Percentiles rank a stretch among this genome's conserved stretches.
Conservation (phyloP, 345 rosid genomes). For the Streptanthus diversifolius region DNA sequence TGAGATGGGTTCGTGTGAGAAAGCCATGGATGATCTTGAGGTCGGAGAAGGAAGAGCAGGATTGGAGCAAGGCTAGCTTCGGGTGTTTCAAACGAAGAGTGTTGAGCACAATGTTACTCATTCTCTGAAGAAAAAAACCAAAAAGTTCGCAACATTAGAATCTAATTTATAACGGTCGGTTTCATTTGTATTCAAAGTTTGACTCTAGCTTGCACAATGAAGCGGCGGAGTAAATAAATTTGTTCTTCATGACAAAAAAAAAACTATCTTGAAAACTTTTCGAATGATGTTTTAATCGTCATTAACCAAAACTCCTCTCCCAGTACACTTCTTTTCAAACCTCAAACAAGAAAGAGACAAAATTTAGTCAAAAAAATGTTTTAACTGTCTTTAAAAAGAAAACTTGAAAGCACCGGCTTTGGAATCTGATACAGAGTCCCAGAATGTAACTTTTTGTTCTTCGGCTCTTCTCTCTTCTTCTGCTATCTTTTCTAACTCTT, state of each 20-base stretch:
- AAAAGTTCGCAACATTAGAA: not conserved
- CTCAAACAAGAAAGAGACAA: too few relatives aligned
- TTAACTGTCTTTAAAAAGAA: conserved; percentile 42
- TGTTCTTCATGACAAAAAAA: not conserved
- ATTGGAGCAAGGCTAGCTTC: conserved; percentile 51
- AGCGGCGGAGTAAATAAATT: not conserved
- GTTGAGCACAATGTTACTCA: conserved; percentile 40
- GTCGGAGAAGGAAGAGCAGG: conserved; percentile 46
- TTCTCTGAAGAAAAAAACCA: not conserved
- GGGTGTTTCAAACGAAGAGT: conserved; percentile 52
- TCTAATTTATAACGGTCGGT: conserved; percentile 1
- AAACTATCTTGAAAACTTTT: not conserved
- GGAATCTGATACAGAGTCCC: conserved; percentile 74
- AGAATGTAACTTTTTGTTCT: conserved; percentile 63
- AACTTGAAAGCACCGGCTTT: conserved; percentile 79
- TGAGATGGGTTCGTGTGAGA: conserved; percentile 53
- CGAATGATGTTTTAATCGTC: not conserved
- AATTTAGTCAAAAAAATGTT: too few relatives aligned
- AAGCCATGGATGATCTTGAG: conserved; percentile 66
- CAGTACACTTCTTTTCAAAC: too few relatives aligned
- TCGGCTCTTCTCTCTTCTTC: conserved; percentile 49
- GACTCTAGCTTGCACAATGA: not conserved
- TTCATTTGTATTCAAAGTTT: not conserved
- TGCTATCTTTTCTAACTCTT: conserved; percentile 50
- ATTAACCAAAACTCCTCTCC: too few relatives aligned